A percentile compares a stretch with the other conserved stretches of the same genome.
These are phyloP conservation scores for Amoeboaphelidium protococcarum DNA, from an alignment of 371 early-diverging fungal species.

Conservation along the genomic window DNA sequence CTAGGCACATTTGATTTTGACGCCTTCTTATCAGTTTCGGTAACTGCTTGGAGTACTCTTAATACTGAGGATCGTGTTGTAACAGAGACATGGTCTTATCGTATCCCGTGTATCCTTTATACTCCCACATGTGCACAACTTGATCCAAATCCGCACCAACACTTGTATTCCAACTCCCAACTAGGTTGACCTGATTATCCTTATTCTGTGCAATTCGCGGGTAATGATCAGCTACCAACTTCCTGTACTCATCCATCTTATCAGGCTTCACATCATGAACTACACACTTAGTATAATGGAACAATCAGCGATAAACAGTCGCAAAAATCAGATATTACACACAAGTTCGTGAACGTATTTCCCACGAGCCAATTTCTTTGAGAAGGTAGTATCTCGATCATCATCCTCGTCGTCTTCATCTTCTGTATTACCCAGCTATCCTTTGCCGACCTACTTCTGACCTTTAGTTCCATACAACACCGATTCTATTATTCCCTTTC, in stretches of 20 bases:
- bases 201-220: conserved; percentile 43
- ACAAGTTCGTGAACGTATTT: conserved; percentile 67
- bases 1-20: conserved; percentile 56
- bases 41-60: conserved; percentile 29
- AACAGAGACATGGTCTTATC: conserved; percentile 22
- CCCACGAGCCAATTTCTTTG: conserved; percentile 48
- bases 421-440: too few relatives aligned
- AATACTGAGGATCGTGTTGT: conserved; percentile 24
- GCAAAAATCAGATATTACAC: conserved; percentile 17
- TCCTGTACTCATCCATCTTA: conserved; percentile 47
- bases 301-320: background rate
- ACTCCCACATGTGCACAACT: conserved; percentile 77
- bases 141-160: conserved; percentile 68
- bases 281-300: conserved; percentile 6
- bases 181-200: conserved; percentile 38
- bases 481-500: too few relatives aligned
- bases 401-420: conserved; percentile 21
- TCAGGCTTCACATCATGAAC: conserved; percentile 63
- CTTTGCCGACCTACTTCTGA: too few relatives aligned
- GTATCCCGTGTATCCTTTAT: conserved; percentile 60
- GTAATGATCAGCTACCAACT: conserved; percentile 26
- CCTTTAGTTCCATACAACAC: too few relatives aligned
- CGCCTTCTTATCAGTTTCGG: conserved; percentile 38
- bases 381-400: conserved; percentile 24
- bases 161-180: conserved; percentile 60